Evolutionary conservation across 495 filamentous ascomycete genomes (phyloP).

Genomic region (Neurospora sp.): DNA sequence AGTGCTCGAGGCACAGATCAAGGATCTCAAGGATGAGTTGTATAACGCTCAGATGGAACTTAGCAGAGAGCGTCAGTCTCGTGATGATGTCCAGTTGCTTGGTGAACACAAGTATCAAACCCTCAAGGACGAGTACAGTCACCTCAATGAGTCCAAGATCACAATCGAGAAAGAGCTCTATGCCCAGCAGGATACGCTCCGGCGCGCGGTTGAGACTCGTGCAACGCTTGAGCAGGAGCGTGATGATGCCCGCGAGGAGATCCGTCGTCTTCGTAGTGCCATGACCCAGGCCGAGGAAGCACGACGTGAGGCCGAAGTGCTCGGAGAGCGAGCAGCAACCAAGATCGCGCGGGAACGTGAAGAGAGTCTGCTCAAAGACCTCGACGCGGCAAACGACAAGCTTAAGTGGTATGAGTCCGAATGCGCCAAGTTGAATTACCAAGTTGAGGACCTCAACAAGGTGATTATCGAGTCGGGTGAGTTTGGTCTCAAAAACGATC

Average conservation of each 20-base stretch:
- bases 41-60: slow-evolving; percentile 80
- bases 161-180: slow-evolving; percentile 98
- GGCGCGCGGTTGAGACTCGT: slow-evolving; percentile 75
- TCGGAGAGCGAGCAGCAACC: slow-evolving; percentile 69
- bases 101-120: slow-evolving; percentile 77
- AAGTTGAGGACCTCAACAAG: slow-evolving; percentile 73
- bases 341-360: slow-evolving; percentile 75
- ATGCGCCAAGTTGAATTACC: slow-evolving; percentile 55
- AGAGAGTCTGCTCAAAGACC: slow-evolving; percentile 62
- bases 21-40: slow-evolving; percentile 75
- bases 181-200: slow-evolving; percentile 87
- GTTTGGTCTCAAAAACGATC: slow-evolving; percentile 78
- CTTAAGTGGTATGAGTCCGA: slow-evolving; percentile 68
- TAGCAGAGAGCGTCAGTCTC: slow-evolving; percentile 86
- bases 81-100: slow-evolving; percentile 88
- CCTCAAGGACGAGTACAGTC: slow-evolving; percentile 73
- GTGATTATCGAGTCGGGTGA: slow-evolving; percentile 80
- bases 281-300: slow-evolving; percentile 78
- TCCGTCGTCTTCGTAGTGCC: slow-evolving; percentile 70
- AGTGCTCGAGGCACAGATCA: slow-evolving; percentile 77
- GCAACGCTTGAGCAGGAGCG: slow-evolving; percentile 72
- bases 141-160: slow-evolving; percentile 91
- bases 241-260: slow-evolving; percentile 77
- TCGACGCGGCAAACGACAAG: slow-evolving; percentile 60
- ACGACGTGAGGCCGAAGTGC: slow-evolving; percentile 68